Percentiles rank a stretch among this genome's conserved stretches.
phyloP scores from a whole-genome alignment of 441 rosid genomes.

The Jatropha podagrica region DNA sequence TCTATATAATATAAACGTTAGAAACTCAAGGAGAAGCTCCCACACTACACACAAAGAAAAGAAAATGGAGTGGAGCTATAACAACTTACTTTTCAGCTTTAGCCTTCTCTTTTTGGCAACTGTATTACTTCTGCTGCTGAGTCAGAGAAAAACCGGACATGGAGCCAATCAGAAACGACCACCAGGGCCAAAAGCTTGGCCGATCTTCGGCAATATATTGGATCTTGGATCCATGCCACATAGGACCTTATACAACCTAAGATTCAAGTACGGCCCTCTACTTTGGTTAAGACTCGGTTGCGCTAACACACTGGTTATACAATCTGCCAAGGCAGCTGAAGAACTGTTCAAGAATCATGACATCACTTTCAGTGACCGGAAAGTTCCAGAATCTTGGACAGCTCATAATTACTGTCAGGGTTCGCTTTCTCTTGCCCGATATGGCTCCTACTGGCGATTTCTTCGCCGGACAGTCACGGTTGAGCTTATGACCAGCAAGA shows the following conservation, averaged over 20 bases:
- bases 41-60: too few species aligned
- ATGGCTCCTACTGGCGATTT: constrained; percentile 17
- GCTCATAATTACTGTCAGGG: constrained; percentile 22
- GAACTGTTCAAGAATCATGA: constrained; percentile 24
- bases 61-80: too few species aligned
- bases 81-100: too few species aligned
- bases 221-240: constrained; percentile 30
- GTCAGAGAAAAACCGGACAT: not conserved
- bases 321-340: constrained; percentile 21
- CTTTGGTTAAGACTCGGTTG: constrained; percentile 26
- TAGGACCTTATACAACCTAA: constrained; percentile 19
- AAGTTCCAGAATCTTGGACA: not conserved
- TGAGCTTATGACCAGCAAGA: constrained; percentile 10
- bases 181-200: constrained; percentile 30
- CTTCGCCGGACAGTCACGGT: constrained; percentile 14
- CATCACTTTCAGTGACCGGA: constrained; percentile 17
- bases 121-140: not conserved
- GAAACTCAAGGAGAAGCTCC: too few species aligned
- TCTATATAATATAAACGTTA: too few species aligned
- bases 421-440: constrained; percentile 1
- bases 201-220: constrained; percentile 29
- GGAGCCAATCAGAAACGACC: not conserved
- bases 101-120: not conserved
- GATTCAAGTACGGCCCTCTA: constrained; percentile 23
- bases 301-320: constrained; percentile 19